Evolutionary conservation across 2,329 filamentous ascomycete genomes (phyloP), one percentile per base, ranked within the genome.

Genomic region (Conoideocrella luteorostrata): DNA sequence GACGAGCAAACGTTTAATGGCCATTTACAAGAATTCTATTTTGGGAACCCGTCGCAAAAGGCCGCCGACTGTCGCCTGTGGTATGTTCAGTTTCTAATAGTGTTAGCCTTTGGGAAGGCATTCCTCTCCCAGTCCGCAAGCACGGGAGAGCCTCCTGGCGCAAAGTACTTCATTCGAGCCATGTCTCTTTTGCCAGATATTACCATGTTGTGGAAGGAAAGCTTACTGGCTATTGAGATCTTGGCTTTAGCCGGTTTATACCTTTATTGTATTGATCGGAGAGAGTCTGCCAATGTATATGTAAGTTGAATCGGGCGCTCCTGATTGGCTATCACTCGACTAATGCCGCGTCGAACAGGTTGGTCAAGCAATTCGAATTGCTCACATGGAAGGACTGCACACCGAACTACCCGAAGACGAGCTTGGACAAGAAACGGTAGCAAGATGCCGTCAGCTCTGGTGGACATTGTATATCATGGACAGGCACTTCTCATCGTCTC

Each of bases 391-490:
- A 46, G 65, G 66, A 0, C 21, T 69, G 4, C 66, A 69, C 28
- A 67, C 65, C 0, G 58, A 67, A 17, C 53, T 69, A 0, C 64
- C 65, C 0, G 63, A 66, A 21, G 52, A 56, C 2, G 62, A 61
- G 21, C 55, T 68, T 0, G 62, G 62, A 0, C 30, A 45, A 5
- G 54, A 56, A 12, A 63, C 59, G 0, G 56, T 66, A 0, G 48
- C 51, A 0, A 53, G 56, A 1, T 67, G 63, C 33, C 62, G 63
- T 1, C 59, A 61, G 44, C 49, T 68, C 2, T 70, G 66, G 66
- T 67, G 66, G 64, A 65, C 64, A 0, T 40, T 67, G 4, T 68
- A 68, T 32, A 64, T 64, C 15, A 63, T 66, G 54, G 65, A 68
- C 21, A 55, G 61, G 0, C 61, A 68, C 18, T 63, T 68, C 28